Evolutionary conservation across 1,139 yeast genomes (phyloP).

Genomic region (Meyerozyma guilliermondii): DNA sequence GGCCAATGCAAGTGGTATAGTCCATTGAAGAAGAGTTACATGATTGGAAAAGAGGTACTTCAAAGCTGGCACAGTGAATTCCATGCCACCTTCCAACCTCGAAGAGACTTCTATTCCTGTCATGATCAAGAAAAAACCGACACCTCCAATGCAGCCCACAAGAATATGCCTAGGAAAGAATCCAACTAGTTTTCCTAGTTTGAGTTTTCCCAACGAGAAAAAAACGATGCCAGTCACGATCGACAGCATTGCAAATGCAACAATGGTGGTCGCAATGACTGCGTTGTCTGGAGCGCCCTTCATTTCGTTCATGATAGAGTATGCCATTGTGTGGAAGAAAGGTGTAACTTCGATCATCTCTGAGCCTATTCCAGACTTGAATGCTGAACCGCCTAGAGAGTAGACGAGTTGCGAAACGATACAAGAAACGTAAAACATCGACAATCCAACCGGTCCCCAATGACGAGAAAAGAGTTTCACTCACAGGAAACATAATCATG

Average conservation of each 20-base stretch:
- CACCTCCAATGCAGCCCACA: conserved; percentile 98
- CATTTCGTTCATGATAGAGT: conserved; percentile 54
- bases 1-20: conserved; percentile 64
- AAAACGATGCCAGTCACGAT: conserved; percentile 84
- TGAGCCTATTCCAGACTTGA: conserved; percentile 86
- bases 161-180: conserved; percentile 94
- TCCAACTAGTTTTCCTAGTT: conserved; percentile 81
- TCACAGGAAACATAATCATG: conserved; percentile 92
- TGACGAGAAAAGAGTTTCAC: conserved; percentile 68
- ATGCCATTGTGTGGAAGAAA: conserved; percentile 93
- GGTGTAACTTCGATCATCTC: conserved; percentile 99
- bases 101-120: conserved; percentile 92
- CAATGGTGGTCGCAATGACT: conserved; percentile 80
- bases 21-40: conserved; percentile 61
- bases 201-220: conserved; percentile 68
- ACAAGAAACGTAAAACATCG: conserved; percentile 91
- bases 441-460: conserved; percentile 86
- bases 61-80: conserved; percentile 57
- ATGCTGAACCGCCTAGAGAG: conserved; percentile 87
- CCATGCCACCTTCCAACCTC: conserved; percentile 67
- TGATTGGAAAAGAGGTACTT: conserved; percentile 33
- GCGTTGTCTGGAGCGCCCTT: conserved; percentile 47
- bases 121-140: conserved; percentile 83
- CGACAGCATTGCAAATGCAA: conserved; percentile 79
- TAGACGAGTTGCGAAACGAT: conserved; percentile 81